A percentile compares a stretch with the other conserved stretches of the same genome.
Conservation (phyloP, 2,329 filamentous ascomycete genomes). For the Ophiostoma himal-ulmi region DNA sequence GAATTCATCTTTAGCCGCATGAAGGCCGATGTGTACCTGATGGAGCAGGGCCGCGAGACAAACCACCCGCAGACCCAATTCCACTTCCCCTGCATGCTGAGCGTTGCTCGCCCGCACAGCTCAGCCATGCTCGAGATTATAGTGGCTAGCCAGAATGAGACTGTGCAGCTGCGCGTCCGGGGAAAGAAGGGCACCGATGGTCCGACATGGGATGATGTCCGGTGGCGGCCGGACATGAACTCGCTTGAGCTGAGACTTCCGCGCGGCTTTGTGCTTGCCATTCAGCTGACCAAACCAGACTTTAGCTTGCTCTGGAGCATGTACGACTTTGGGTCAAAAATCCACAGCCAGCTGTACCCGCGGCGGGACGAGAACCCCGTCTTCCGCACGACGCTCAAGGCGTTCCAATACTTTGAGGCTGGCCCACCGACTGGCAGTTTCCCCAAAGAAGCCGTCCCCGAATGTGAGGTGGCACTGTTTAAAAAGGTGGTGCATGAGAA, state of each 20-base stretch:
- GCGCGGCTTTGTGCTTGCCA: slow-evolving; percentile 65
- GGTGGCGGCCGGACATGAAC: slow-evolving; percentile 65
- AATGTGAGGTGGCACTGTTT: slow-evolving; percentile 70
- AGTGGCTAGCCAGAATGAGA: slow-evolving; percentile 72
- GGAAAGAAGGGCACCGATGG: slow-evolving; percentile 56
- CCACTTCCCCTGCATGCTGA: slow-evolving; percentile 67
- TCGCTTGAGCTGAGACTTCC: slow-evolving; percentile 65
- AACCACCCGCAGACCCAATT: slow-evolving; percentile 37
- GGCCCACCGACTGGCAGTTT: slow-evolving; percentile 65
- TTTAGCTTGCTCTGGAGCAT: slow-evolving; percentile 75
- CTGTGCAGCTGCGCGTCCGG: slow-evolving; percentile 69
- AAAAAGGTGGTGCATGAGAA: slow-evolving; percentile 63
- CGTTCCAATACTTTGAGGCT: slow-evolving; percentile 76
- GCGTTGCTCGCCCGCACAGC: slow-evolving; percentile 63
- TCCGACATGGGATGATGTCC: slow-evolving; percentile 73
- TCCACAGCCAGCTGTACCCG: slow-evolving; percentile 64
- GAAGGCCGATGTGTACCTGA: slow-evolving; percentile 66
- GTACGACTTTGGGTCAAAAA: slow-evolving; percentile 75
- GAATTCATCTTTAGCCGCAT: slow-evolving; percentile 76
- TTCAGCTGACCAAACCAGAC: slow-evolving; percentile 69
- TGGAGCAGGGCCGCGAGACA: slow-evolving; percentile 64
- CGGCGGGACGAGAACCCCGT: slow-evolving; percentile 63
- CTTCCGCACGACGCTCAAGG: slow-evolving; percentile 62
- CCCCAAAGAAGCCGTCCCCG: slow-evolving; percentile 64
- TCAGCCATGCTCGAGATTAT: slow-evolving; percentile 66